Conservation (phyloP, 495 filamentous ascomycete genomes). For the Chaetomium fimeti region DNA sequence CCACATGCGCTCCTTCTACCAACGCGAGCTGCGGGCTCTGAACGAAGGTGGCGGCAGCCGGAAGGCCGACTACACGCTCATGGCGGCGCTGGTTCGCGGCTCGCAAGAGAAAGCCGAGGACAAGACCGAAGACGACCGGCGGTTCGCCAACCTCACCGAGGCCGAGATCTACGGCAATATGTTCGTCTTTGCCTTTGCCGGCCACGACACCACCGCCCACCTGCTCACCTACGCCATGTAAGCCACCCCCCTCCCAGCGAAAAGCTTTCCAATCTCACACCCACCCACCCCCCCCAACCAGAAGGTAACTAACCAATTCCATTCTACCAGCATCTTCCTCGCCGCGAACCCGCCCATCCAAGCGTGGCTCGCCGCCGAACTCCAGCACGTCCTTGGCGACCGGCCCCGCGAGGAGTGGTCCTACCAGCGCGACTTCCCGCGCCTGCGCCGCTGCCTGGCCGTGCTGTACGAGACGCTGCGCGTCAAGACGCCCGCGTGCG, state of each 20-base stretch:
- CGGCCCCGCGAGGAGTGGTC: slow-evolving; percentile 38
- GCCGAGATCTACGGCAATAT: slow-evolving; percentile 53
- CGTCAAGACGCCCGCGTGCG: slow-evolving; percentile 47
- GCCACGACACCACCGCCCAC: slow-evolving; percentile 56
- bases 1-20: slow-evolving; percentile 28
- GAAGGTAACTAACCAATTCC: no score
- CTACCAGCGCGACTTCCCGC: slow-evolving; percentile 45
- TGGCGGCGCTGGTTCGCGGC: slow-evolving; percentile 27
- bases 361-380: slow-evolving; percentile 35
- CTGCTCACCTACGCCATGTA: slow-evolving; percentile 49
- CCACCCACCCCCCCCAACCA: no score
- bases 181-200: slow-evolving; percentile 56
- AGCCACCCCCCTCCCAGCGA: no score
- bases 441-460: slow-evolving; percentile 45
- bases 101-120: slow-evolving; percentile 10
- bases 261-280: background rate
- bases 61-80: slow-evolving; percentile 19
- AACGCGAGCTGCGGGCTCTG: background rate
- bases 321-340: slow-evolving; percentile 35
- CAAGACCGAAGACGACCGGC: background rate
- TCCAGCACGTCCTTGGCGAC: slow-evolving; percentile 28
- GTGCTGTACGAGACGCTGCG: slow-evolving; percentile 56
- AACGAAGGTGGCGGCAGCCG: slow-evolving; percentile 19
- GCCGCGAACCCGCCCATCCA: slow-evolving; percentile 51
- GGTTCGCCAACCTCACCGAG: slow-evolving; percentile 23